Conservation (phyloP, 345 rosid species). For the Iberis pinnata region DNA sequence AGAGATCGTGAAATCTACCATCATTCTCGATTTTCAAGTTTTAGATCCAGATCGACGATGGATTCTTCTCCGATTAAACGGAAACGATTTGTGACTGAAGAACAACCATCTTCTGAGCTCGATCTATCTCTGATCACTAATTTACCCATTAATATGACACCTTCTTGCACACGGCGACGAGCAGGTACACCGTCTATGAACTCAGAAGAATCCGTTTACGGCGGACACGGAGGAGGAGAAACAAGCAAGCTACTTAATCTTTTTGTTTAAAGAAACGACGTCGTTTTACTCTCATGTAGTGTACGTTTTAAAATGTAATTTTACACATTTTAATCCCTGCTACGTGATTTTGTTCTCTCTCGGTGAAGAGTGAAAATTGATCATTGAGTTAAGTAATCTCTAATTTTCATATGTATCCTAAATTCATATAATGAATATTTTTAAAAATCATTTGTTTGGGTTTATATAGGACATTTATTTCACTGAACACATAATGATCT, state of each 20-base stretch:
- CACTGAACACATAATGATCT: too few relatives aligned
- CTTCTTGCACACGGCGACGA: conserved; percentile 29
- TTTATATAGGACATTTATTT: too few relatives aligned
- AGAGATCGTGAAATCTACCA: conserved; percentile 27
- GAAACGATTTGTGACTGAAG: conserved; percentile 31
- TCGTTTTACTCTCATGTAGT: not conserved
- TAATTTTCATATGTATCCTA: too few relatives aligned
- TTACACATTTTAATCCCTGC: conserved; percentile 11
- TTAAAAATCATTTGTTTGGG: too few relatives aligned
- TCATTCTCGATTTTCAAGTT: conserved; percentile 56
- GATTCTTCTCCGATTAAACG: conserved; percentile 45
- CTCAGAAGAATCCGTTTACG: conserved; percentile 70
- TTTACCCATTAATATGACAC: not conserved
- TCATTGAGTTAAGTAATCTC: too few relatives aligned
- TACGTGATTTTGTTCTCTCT: not conserved
- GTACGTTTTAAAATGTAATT: conserved; percentile 27
- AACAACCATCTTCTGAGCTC: conserved; percentile 47
- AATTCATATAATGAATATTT: too few relatives aligned
- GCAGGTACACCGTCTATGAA: conserved; percentile 72
- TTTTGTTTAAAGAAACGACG: conserved; percentile 37
- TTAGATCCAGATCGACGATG: conserved; percentile 54
- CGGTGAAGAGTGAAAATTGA: too few relatives aligned
- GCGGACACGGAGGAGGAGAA: conserved; percentile 35
- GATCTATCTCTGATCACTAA: conserved; percentile 55
- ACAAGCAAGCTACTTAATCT: conserved; percentile 43